Evolutionary conservation across 2,329 filamentous ascomycete genomes (phyloP), one percentile per base, ranked within the genome.

Genomic region (Pseudopyrenochaeta lycopersici): DNA sequence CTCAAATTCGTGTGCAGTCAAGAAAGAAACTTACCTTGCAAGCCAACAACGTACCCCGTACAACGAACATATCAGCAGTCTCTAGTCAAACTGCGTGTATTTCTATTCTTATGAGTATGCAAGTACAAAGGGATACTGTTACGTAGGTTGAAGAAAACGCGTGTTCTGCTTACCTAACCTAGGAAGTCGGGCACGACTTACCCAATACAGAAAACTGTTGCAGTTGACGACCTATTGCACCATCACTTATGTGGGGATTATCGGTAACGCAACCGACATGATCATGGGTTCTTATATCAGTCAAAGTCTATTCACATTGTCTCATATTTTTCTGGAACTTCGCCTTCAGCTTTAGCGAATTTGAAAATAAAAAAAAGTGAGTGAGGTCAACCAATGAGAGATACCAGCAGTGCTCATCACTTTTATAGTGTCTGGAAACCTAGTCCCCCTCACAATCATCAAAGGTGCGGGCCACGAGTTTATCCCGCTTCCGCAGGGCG

Each of bases 381-480:
- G 29, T 46, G 7, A 35, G 5, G 35, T 36, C 3, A n/a, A 6
- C 3, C 4, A 15, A 14, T 14, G 3, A 7, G 9, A 36, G 6
- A n/a, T 11, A 40, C 5, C 9, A 48, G 14, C 4, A 4, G 15
- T 48, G 12, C 45, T 54, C 0, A 60, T 31, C 1, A 14, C 0
- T 2, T 12, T 4, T 35, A 0, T n/a, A 67, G 62, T 67, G 64
- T 58, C 61, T 45, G 33, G 18, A 20, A 50, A 53, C 21, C 27
- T 47, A n/a, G 56, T 66, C 12, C 65, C 65, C 45, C 65, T 68
- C 41, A 68, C 65, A 3, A 54, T 68, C 43, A 62, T 68, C 50
- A 68, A 68, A 41, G 65, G 63, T 55, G 65, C 65, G 17, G 65
- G 65, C 47, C 49, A 65, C 29, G 65, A 66, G 32, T 56, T 48